These are phyloP conservation scores for Nidularia sp. DNA, from an alignment of 768 basidiomycete genomes.

Conservation along the genomic window DNA sequence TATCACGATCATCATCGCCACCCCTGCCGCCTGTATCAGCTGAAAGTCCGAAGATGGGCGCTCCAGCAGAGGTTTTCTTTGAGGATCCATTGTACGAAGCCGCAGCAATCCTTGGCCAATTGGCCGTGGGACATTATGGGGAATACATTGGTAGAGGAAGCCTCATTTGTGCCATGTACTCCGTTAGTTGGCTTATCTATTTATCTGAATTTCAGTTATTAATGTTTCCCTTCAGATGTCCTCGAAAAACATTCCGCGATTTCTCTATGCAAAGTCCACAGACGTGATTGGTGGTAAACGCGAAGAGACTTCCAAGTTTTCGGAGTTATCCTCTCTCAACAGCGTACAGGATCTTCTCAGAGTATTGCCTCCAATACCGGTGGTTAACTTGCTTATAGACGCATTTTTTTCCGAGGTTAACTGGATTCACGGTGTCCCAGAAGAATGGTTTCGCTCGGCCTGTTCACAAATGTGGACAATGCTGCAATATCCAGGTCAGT, in stretches of 20 bases:
- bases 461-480: slow-evolving; percentile 43
- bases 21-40: no score
- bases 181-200: slow-evolving; percentile 28
- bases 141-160: slow-evolving; percentile 49
- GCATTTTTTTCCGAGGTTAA: slow-evolving; percentile 42
- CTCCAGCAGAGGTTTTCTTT: slow-evolving; percentile 8
- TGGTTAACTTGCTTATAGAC: slow-evolving; percentile 29
- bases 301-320: slow-evolving; percentile 14
- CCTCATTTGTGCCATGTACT: slow-evolving; percentile 40
- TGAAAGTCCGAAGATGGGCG: neutral
- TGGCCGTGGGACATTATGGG: slow-evolving; percentile 41
- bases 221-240: slow-evolving; percentile 24
- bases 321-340: slow-evolving; percentile 13
- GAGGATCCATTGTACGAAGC: slow-evolving; percentile 32
- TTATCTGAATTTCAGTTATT: neutral
- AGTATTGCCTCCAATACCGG: slow-evolving; percentile 23
- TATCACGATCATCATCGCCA: no score
- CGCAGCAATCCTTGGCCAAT: slow-evolving; percentile 35
- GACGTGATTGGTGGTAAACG: slow-evolving; percentile 24
- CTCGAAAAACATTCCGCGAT: slow-evolving; percentile 24
- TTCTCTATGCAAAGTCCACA: slow-evolving; percentile 37
- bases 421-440: slow-evolving; percentile 48
- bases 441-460: slow-evolving; percentile 39
- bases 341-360: slow-evolving; percentile 27
- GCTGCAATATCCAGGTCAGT: slow-evolving; percentile 23